Evolutionary conservation across 2,329 filamentous ascomycete species (phyloP).

Genomic region (Trichoderma breve): DNA sequence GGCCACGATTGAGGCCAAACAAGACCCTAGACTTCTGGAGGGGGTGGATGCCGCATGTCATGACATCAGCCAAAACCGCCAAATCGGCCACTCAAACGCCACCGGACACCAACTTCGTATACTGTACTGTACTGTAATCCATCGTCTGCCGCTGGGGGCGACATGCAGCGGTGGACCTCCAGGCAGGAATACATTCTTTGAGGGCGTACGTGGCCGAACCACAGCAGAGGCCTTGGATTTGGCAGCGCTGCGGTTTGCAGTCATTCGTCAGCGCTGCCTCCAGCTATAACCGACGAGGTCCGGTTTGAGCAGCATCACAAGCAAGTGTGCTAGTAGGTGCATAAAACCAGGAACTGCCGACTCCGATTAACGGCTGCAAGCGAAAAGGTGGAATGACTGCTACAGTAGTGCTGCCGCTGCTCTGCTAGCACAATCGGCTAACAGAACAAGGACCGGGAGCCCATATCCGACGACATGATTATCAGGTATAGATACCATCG

Average conservation of each 20-base stretch:
- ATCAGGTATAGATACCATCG: not conserved
- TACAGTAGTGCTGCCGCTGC: not conserved
- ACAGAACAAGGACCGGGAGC: not conserved
- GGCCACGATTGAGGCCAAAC: constrained; percentile 10
- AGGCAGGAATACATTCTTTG: constrained; percentile 13
- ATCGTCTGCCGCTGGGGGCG: not conserved
- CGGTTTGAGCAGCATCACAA: not conserved
- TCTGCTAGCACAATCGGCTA: not conserved
- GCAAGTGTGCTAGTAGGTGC: not conserved
- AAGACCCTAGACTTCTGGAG: not conserved
- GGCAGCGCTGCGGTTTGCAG: not conserved
- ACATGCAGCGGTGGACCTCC: constrained; percentile 7
- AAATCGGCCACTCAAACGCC: not conserved
- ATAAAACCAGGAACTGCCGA: constrained; percentile 10
- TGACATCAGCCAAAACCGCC: constrained; percentile 7
- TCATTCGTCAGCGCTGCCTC: not conserved
- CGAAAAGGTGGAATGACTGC: not conserved
- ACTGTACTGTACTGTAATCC: not conserved
- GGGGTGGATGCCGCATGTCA: constrained; percentile 1
- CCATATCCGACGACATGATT: not conserved
- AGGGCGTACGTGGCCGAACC: constrained; percentile 8
- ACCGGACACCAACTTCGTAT: not conserved
- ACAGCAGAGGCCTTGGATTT: constrained; percentile 1
- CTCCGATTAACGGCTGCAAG: constrained; percentile 16
- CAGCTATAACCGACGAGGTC: not conserved